Evolutionary conservation across 2,329 filamentous ascomycete species (phyloP).

Genomic region (Cryphonectria radicalis): DNA sequence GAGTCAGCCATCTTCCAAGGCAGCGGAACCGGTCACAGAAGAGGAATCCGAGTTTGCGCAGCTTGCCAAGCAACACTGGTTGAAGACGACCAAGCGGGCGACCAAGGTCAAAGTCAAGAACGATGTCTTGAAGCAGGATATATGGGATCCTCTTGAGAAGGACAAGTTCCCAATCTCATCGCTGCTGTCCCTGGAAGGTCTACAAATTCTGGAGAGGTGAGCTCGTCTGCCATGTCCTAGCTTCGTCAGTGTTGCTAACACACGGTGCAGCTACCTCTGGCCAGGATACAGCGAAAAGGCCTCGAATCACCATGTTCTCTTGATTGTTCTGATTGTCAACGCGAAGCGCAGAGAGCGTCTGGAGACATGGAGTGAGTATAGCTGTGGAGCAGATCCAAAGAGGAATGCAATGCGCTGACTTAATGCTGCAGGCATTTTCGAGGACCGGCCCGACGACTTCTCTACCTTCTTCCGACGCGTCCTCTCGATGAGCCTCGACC

Average conservation of each 20-base stretch:
- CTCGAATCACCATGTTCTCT: conserved; percentile 88
- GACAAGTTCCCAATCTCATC: conserved; percentile 78
- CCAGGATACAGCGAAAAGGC: conserved; percentile 87
- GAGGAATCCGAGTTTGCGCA: conserved; percentile 65
- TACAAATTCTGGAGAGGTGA: conserved; percentile 86
- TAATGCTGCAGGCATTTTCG: conserved; percentile 69
- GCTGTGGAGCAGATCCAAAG: neutral
- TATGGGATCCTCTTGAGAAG: conserved; percentile 88
- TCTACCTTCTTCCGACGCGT: conserved; percentile 87
- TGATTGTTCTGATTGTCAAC: conserved; percentile 84
- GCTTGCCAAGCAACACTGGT: conserved; percentile 84
- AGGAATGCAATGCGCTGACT: conserved; percentile 15
- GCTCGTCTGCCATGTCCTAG: conserved; percentile 25
- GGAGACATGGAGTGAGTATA: conserved; percentile 77
- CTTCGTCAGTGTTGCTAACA: conserved; percentile 34
- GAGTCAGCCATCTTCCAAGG: conserved; percentile 59
- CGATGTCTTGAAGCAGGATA: conserved; percentile 80
- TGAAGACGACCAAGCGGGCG: conserved; percentile 65
- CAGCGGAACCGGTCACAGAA: conserved; percentile 73
- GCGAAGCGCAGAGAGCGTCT: conserved; percentile 87
- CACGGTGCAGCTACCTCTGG: conserved; percentile 77
- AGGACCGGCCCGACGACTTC: conserved; percentile 78
- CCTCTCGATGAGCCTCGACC: conserved; percentile 81
- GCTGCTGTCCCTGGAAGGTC: conserved; percentile 81
- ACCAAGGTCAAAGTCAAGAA: conserved; percentile 77